A percentile compares a stretch with the other conserved stretches of the same genome.
These are phyloP conservation scores for Chiua virens DNA, from an alignment of 768 basidiomycete genomes.

Conservation along the genomic window DNA sequence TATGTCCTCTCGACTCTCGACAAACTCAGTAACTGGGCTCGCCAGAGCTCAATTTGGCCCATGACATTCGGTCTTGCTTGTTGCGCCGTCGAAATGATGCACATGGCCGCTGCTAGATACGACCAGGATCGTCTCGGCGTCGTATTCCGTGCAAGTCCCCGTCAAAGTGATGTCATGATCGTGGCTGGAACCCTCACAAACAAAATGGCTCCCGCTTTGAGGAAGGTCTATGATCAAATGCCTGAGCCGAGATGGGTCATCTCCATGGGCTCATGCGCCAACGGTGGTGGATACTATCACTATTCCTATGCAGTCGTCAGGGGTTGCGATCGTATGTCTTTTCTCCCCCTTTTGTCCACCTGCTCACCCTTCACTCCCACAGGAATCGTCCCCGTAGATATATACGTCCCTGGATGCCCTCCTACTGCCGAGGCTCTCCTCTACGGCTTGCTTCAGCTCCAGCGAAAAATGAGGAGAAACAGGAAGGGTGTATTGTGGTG, in stretches of 20 bases:
- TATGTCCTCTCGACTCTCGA: constrained; percentile 96
- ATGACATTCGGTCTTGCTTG: constrained; percentile 99
- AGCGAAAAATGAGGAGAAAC: constrained; percentile 92
- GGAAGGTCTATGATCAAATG: constrained; percentile 99
- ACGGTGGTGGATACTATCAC: constrained; percentile 96
- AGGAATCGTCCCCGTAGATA: constrained; percentile 98
- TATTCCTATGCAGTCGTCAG: constrained; percentile 99
- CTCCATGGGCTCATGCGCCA: constrained; percentile 99
- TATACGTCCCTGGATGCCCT: constrained; percentile 95
- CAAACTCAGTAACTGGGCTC: constrained; percentile 96
- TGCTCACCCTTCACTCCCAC: constrained; percentile 8
- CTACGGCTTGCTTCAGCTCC: constrained; percentile 95
- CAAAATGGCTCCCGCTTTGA: constrained; percentile 98
- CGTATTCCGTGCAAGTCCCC: constrained; percentile 98
- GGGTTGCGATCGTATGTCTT: constrained; percentile 86
- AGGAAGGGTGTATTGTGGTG: constrained; percentile 88
- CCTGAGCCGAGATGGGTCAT: constrained; percentile 99
- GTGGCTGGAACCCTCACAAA: constrained; percentile 98
- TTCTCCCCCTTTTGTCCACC: constrained; percentile 1
- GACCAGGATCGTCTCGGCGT: constrained; percentile 98
- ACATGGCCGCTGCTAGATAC: constrained; percentile 98
- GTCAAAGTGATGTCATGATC: constrained; percentile 98
- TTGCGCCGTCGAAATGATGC: constrained; percentile 99
- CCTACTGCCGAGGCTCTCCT: constrained; percentile 96
- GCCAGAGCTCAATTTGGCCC: constrained; percentile 99